Percentiles rank a stretch among this genome's conserved stretches.
Conservation (phyloP, 352 stramenopile genomes). For the Phytophthora fragariaefolia region DNA sequence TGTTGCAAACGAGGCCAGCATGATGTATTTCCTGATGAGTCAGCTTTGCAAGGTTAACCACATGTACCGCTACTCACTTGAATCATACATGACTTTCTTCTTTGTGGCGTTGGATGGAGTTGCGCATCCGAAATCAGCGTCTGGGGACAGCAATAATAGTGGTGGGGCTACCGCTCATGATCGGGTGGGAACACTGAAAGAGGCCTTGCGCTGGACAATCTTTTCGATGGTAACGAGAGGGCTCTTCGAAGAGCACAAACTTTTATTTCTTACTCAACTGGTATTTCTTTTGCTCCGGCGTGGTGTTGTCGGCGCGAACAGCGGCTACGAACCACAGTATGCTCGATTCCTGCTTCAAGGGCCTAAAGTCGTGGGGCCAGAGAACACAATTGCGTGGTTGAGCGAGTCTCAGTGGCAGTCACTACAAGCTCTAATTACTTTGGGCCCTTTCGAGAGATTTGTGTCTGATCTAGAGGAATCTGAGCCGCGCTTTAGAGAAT, state of each 20-base stretch:
- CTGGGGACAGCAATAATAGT: slow-evolving; percentile 10
- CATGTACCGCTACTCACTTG: slow-evolving; percentile 95
- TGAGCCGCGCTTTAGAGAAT: slow-evolving; percentile 91
- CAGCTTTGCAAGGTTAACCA: slow-evolving; percentile 91
- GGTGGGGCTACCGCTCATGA: slow-evolving; percentile 47
- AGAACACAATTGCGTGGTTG: slow-evolving; percentile 88
- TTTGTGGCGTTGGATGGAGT: slow-evolving; percentile 83
- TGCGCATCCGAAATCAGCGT: slow-evolving; percentile 12
- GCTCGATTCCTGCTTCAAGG: slow-evolving; percentile 84
- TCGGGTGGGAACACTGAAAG: slow-evolving; percentile 68
- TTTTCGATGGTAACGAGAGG: slow-evolving; percentile 91
- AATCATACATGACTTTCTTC: slow-evolving; percentile 91
- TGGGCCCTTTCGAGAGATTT: slow-evolving; percentile 90
- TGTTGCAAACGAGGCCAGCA: slow-evolving; percentile 88
- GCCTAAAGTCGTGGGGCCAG: slow-evolving; percentile 60
- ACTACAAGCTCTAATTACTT: slow-evolving; percentile 72
- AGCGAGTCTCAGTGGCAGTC: slow-evolving; percentile 87
- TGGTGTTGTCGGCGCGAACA: slow-evolving; percentile 58
- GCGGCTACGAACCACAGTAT: slow-evolving; percentile 79
- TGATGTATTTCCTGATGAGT: slow-evolving; percentile 94
- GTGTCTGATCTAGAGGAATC: slow-evolving; percentile 89
- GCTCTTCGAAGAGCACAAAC: slow-evolving; percentile 93
- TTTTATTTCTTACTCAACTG: slow-evolving; percentile 91
- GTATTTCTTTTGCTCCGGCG: slow-evolving; percentile 85
- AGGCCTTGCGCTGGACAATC: slow-evolving; percentile 85